Base-by-base conservation (phyloP, 352 stramenopile species). In the Phytophthora sojae region DNA sequence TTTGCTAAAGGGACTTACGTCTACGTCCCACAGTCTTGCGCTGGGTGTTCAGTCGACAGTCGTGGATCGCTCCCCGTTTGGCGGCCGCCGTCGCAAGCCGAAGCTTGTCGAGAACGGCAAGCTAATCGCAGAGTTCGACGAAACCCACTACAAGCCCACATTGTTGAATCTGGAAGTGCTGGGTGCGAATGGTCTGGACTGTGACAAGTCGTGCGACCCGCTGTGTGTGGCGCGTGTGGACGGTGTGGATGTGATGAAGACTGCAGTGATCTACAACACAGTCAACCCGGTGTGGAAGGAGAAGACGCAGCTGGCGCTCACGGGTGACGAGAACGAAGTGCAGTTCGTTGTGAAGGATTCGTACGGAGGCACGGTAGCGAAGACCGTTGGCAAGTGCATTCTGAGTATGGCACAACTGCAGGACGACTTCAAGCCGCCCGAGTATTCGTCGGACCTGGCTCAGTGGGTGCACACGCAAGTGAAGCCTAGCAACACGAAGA, bases 321-420 rank as follows among this genome's bases (percentile, higher is more conserved):
- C 80, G 2, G 82, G 85, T 6, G 70, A 73, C 0, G 87, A 92
- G 58, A 69, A 83, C 12, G 83, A 89, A 35, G 66, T 96, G 29
- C 82, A 91, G 65, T 84, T 96, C 49, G 86, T 94, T 9, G 89
- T 96, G 32, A 94, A 94, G 66, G 88, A 96, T 60, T 94, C 89
- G 35, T 96, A 93, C 59, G 85, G 87, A 17, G 89, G 88, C 7
- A 85, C 88, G 0, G 80, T 95, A 9, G 89, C 90, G 32, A 89
- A 88, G 67, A 94, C 86, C 14, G 80, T 96, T 29, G 89, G 89
- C 39, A 94, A 95, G 67, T 85, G 81, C 47, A 80, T 89, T 47
- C 60, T 96, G 55, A 79, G 83, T 63, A 91, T 96, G 79, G 61
- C 81, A 19, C 81, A 94, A 55, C 57, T 96, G 6, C 79, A 86